Conservation (phyloP, 768 basidiomycete genomes). For the Mycena vitilis region DNA sequence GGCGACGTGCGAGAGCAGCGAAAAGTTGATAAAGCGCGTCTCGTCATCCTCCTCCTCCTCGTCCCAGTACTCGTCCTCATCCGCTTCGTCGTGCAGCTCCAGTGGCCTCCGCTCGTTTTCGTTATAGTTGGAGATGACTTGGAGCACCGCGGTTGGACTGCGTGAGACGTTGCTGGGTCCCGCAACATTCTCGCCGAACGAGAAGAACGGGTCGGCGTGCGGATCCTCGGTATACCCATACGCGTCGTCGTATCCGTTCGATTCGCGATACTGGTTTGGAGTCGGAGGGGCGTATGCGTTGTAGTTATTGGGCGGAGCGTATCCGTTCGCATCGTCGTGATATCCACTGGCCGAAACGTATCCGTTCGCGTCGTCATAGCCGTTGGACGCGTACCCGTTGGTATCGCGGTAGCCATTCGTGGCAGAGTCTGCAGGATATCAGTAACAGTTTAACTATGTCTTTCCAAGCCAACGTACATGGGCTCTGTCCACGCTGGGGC, state of each 20-base stretch:
- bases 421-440: background rate
- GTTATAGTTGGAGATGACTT: conserved; percentile 46
- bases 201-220: conserved; percentile 33
- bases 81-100: conserved; percentile 58
- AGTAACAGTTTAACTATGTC: background rate
- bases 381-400: conserved; percentile 10
- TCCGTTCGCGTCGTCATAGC: background rate
- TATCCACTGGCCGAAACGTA: background rate
- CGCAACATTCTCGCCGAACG: conserved; percentile 36
- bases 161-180: conserved; percentile 38
- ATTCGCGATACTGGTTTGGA: background rate
- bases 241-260: conserved; percentile 16
- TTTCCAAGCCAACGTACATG: conserved; percentile 14
- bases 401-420: conserved; percentile 5
- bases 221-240: conserved; percentile 29
- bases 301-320: conserved; percentile 4
- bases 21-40: conserved; percentile 87
- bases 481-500: conserved; percentile 11
- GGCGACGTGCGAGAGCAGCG: conserved; percentile 88
- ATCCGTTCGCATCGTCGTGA: background rate
- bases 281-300: background rate
- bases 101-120: conserved; percentile 46
- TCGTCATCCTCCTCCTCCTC: conserved; percentile 77
- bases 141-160: conserved; percentile 42
- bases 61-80: conserved; percentile 63